These are phyloP conservation scores for Allantophomopsis lycopodina DNA, from an alignment of 2,329 filamentous ascomycete genomes.

Conservation along the genomic window DNA sequence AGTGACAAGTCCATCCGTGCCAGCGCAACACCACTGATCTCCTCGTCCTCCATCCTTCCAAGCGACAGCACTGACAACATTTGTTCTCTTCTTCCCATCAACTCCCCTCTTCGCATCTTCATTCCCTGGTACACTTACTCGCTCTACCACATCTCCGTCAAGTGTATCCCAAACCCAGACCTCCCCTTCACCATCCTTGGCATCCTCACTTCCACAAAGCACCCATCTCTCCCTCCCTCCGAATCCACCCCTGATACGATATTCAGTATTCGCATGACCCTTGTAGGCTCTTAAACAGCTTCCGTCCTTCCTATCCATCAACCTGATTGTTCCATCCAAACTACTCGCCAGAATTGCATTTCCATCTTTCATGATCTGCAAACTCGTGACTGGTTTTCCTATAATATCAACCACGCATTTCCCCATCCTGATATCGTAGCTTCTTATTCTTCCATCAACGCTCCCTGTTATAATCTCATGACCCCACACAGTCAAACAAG, in stretches of 20 bases:
- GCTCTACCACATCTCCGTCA: constrained; percentile 52
- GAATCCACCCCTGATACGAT: constrained; percentile 29
- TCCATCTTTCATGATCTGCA: constrained; percentile 57
- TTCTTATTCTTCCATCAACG: constrained; percentile 70
- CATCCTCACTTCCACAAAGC: constrained; percentile 62
- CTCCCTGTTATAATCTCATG: constrained; percentile 57
- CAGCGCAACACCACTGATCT: constrained; percentile 50
- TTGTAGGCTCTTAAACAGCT: constrained; percentile 60
- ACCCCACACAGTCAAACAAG: constrained; percentile 20
- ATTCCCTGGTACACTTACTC: constrained; percentile 31
- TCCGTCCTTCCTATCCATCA: constrained; percentile 71
- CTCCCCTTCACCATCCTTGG: constrained; percentile 9
- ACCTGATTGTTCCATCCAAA: constrained; percentile 61
- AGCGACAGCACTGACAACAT: constrained; percentile 46
- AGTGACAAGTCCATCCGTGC: constrained; percentile 51
- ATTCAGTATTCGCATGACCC: constrained; percentile 24
- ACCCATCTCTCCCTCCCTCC: constrained; percentile 67
- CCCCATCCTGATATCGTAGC: constrained; percentile 75
- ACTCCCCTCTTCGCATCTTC: constrained; percentile 27
- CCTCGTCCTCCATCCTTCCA: constrained; percentile 50
- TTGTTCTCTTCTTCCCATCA: constrained; percentile 36
- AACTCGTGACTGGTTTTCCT: constrained; percentile 58
- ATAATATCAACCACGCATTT: constrained; percentile 57
- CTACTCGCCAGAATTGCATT: constrained; percentile 61
- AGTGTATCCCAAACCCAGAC: constrained; percentile 74